A percentile compares a stretch with the other conserved stretches of the same genome.
phyloP scores from a whole-genome alignment of 2,329 filamentous ascomycete genomes.

The Spiromastix sp. region DNA sequence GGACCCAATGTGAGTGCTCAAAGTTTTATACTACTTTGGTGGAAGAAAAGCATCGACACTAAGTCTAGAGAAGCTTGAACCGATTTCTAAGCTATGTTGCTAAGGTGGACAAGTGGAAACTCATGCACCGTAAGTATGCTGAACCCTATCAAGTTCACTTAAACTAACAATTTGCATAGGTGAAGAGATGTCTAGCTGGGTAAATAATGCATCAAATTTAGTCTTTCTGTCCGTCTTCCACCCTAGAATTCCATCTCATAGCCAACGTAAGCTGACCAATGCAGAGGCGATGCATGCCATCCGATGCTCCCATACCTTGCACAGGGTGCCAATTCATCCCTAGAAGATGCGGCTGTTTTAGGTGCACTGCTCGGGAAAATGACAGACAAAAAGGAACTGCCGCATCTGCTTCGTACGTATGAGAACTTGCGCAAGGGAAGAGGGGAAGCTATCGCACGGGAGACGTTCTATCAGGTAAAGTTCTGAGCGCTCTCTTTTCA shows the following conservation, averaged over 20 bases:
- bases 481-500: neutral
- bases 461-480: conserved; percentile 45
- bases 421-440: conserved; percentile 38
- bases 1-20: conserved; percentile 46
- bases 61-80: conserved; percentile 17
- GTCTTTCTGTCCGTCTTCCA: conserved; percentile 25
- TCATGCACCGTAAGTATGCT: conserved; percentile 40
- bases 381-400: conserved; percentile 32
- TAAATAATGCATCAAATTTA: conserved; percentile 43
- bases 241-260: neutral
- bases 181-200: conserved; percentile 44
- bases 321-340: conserved; percentile 56
- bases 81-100: conserved; percentile 42
- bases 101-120: conserved; percentile 57
- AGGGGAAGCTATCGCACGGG: conserved; percentile 47
- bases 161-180: conserved; percentile 17
- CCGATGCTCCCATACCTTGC: conserved; percentile 55
- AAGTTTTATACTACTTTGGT: neutral
- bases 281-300: conserved; percentile 50
- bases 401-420: conserved; percentile 34
- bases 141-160: neutral
- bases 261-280: neutral
- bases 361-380: conserved; percentile 48
- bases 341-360: conserved; percentile 59
- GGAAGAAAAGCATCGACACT: no score